Conservation (phyloP, 441 rosid species). For the Breynia disticha region DNA sequence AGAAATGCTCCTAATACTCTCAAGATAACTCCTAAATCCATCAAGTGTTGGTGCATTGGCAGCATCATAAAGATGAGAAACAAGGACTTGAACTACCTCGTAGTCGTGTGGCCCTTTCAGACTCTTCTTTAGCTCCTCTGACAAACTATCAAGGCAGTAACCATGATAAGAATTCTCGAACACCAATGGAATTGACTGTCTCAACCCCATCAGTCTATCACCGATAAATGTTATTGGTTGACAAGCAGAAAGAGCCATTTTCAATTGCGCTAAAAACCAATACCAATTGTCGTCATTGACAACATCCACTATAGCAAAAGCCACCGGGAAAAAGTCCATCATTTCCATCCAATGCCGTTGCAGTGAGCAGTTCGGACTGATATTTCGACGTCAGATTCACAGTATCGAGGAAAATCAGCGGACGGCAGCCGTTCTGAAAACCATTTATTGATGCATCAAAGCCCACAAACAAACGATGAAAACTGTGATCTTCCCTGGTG, state of each 20-base stretch:
- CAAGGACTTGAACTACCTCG: slow-evolving; percentile 24
- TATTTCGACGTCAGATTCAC: slow-evolving; percentile 28
- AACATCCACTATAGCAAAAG: slow-evolving; percentile 35
- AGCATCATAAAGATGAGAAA: slow-evolving; percentile 26
- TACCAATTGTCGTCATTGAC: slow-evolving; percentile 37
- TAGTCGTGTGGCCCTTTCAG: slow-evolving; percentile 30
- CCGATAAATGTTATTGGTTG: slow-evolving; percentile 37
- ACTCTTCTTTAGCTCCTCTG: slow-evolving; percentile 28
- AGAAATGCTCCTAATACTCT: slow-evolving; percentile 34
- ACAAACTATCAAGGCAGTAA: slow-evolving; percentile 28
- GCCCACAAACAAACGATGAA: slow-evolving; percentile 35
- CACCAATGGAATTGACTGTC: slow-evolving; percentile 18
- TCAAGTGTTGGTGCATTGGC: slow-evolving; percentile 30
- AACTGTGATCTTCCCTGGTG: slow-evolving; percentile 30
- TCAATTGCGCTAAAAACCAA: slow-evolving; percentile 40
- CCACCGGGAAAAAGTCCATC: slow-evolving; percentile 40
- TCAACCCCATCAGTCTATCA: slow-evolving; percentile 26
- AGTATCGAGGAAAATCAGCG: slow-evolving; percentile 36
- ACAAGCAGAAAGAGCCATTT: slow-evolving; percentile 21
- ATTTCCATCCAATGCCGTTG: slow-evolving; percentile 46
- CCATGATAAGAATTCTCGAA: slow-evolving; percentile 34
- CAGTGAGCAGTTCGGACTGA: slow-evolving; percentile 36
- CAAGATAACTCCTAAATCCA: slow-evolving; percentile 22
- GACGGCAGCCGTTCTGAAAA: slow-evolving; percentile 44
- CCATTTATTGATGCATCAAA: slow-evolving; percentile 34